phyloP scores from a whole-genome alignment of 108 stramenopile species.

The Skeletonema grethae region DNA sequence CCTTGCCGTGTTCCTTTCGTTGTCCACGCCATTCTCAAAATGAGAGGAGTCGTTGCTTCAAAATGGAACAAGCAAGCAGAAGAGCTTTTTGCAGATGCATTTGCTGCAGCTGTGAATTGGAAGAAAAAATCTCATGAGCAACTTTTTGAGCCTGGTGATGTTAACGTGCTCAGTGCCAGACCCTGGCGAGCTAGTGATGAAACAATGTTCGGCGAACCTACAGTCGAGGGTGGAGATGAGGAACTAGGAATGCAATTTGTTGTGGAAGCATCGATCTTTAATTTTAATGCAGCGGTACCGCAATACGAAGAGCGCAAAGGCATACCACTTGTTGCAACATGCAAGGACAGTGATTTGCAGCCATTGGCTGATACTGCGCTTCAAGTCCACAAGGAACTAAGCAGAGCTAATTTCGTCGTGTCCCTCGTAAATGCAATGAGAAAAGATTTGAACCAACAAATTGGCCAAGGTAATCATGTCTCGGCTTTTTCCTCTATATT shows the following conservation, averaged over 20 bases:
- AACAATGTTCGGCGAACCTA: conserved; percentile 25
- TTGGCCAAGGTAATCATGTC: conserved; percentile 20
- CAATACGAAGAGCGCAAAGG: conserved; percentile 6
- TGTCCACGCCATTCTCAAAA: conserved; percentile 69
- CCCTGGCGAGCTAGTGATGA: conserved; percentile 50
- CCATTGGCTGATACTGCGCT: conserved; percentile 35
- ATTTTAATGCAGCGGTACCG: conserved; percentile 32
- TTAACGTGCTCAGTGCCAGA: conserved; percentile 35
- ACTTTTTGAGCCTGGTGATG: conserved; percentile 44
- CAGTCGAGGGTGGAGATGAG: conserved; percentile 25
- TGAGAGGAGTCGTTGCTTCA: conserved; percentile 48
- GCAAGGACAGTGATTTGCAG: conserved; percentile 33
- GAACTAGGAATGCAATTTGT: conserved; percentile 51
- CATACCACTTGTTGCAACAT: conserved; percentile 18
- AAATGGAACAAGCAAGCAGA: conserved; percentile 46
- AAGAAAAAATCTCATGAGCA: conserved; percentile 7
- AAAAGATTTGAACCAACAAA: conserved; percentile 24
- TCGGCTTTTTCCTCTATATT: conserved; percentile 36
- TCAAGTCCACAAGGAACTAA: conserved; percentile 33
- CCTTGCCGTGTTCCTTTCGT: conserved; percentile 75
- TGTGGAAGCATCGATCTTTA: conserved; percentile 44
- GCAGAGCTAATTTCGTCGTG: conserved; percentile 27
- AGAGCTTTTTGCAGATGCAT: conserved; percentile 39
- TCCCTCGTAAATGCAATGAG: conserved; percentile 30
- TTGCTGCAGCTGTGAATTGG: conserved; percentile 30